Evolutionary conservation across 2,329 filamentous ascomycete species (phyloP).

Genomic region (Clonostachys rosea): DNA sequence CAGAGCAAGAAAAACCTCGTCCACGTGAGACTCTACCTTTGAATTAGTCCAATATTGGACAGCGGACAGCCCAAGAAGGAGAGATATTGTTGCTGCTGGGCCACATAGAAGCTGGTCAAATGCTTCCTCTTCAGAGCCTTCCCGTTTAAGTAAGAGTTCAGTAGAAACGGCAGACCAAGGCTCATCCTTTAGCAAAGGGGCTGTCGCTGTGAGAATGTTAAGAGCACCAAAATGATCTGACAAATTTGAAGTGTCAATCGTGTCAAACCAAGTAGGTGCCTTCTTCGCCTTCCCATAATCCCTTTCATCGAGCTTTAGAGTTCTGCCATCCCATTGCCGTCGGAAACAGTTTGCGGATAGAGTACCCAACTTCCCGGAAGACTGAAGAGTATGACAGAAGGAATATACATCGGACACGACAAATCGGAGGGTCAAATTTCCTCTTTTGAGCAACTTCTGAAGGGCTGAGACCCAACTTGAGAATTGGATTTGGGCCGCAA

Average conservation of each 20-base stretch:
- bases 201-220: conserved; percentile 31
- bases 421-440: conserved; percentile 35
- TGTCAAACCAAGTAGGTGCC: conserved; percentile 41
- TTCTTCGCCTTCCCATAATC: conserved; percentile 27
- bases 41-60: conserved; percentile 46
- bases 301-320: conserved; percentile 31
- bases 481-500: conserved; percentile 38
- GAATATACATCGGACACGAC: conserved; percentile 41
- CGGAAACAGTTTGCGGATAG: conserved; percentile 33
- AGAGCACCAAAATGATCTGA: conserved; percentile 31
- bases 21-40: conserved; percentile 28
- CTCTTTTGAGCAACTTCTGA: conserved; percentile 13
- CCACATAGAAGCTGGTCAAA: conserved; percentile 39
- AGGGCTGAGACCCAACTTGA: conserved; percentile 37
- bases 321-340: conserved; percentile 27
- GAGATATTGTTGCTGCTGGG: conserved; percentile 36
- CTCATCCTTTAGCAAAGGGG: conserved; percentile 37
- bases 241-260: conserved; percentile 49
- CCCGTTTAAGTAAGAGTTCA: conserved; percentile 32
- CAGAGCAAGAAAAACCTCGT: conserved; percentile 26
- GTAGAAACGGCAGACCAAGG: conserved; percentile 43
- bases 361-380: conserved; percentile 18
- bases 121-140: conserved; percentile 12
- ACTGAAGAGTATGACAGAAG: conserved; percentile 47
- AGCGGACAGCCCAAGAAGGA: conserved; percentile 44